Percentiles rank a stretch among this genome's conserved stretches.
Conservation (phyloP, 169 alveolate genomes). For the Theileria equi region DNA sequence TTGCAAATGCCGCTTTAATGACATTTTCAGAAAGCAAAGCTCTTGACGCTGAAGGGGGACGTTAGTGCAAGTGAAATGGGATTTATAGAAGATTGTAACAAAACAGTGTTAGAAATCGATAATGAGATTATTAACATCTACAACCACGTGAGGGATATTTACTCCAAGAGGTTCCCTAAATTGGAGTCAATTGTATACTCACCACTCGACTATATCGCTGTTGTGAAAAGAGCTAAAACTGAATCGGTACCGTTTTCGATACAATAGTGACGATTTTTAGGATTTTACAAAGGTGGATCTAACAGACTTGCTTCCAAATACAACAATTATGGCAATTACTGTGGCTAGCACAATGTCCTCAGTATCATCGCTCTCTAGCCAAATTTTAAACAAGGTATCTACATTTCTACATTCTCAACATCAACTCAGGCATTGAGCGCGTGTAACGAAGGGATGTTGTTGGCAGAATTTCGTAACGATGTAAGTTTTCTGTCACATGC, state of each 20-base stretch:
- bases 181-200: slow-evolving; percentile 81
- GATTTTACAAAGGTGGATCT: slow-evolving; percentile 77
- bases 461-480: slow-evolving; percentile 64
- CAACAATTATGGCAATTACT: slow-evolving; percentile 86
- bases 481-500: slow-evolving; percentile 2
- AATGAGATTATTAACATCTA: slow-evolving; percentile 78
- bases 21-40: slow-evolving; percentile 19
- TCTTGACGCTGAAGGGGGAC: slow-evolving; percentile 3
- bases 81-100: slow-evolving; percentile 76
- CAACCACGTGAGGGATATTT: slow-evolving; percentile 79
- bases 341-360: slow-evolving; percentile 82
- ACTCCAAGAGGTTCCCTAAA: slow-evolving; percentile 82
- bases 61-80: slow-evolving; percentile 54
- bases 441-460: slow-evolving; percentile 72
- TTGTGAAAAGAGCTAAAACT: slow-evolving; percentile 80
- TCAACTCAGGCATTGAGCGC: slow-evolving; percentile 33
- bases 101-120: slow-evolving; percentile 72
- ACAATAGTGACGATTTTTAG: slow-evolving; percentile 1
- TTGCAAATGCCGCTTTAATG: too few relatives aligned
- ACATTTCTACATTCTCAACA: background rate
- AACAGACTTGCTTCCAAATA: slow-evolving; percentile 79
- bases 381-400: slow-evolving; percentile 51
- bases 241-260: slow-evolving; percentile 52
- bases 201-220: slow-evolving; percentile 84
- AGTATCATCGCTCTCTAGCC: slow-evolving; percentile 66